A percentile compares a stretch with the other conserved stretches of the same genome.
These are phyloP conservation scores for Cytospora piceae DNA, from an alignment of 2,329 filamentous ascomycete species.

Conservation along the genomic window DNA sequence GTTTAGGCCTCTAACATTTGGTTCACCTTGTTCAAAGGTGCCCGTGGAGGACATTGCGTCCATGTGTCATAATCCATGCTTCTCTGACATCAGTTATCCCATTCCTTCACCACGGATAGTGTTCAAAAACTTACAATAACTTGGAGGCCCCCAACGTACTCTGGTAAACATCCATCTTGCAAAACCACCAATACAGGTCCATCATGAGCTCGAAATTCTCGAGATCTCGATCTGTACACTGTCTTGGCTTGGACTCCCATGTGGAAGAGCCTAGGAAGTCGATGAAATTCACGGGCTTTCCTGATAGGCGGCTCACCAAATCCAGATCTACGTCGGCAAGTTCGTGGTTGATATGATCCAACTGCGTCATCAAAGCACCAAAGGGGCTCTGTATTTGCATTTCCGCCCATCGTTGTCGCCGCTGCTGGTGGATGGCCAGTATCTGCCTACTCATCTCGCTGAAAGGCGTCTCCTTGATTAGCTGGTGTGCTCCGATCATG, in stretches of 20 bases:
- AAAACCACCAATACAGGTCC: constrained; percentile 95
- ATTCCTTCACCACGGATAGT: neutral
- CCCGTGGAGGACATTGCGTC: constrained; percentile 86
- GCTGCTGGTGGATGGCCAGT: constrained; percentile 60
- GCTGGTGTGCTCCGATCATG: constrained; percentile 78
- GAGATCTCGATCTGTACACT: constrained; percentile 64
- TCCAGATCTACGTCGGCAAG: constrained; percentile 47
- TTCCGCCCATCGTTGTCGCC: constrained; percentile 33
- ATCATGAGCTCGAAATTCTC: constrained; percentile 79
- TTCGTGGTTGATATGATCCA: constrained; percentile 36
- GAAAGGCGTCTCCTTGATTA: constrained; percentile 83
- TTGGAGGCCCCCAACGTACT: constrained; percentile 84
- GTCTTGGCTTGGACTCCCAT: constrained; percentile 19
- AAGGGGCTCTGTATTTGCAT: constrained; percentile 29
- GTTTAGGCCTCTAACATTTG: constrained; percentile 59
- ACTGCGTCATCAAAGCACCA: constrained; percentile 34
- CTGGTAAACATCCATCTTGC: constrained; percentile 91
- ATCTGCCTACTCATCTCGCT: constrained; percentile 72
- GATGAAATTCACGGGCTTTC: constrained; percentile 39
- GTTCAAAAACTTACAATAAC: constrained; percentile 69
- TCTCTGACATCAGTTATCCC: constrained; percentile 33
- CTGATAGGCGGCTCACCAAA: constrained; percentile 48
- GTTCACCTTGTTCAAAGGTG: constrained; percentile 74
- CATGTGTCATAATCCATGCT: constrained; percentile 81
- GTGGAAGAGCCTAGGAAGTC: constrained; percentile 30